phyloP scores from a whole-genome alignment of 2,329 filamentous ascomycete species.

The Huntiella moniliformis region DNA sequence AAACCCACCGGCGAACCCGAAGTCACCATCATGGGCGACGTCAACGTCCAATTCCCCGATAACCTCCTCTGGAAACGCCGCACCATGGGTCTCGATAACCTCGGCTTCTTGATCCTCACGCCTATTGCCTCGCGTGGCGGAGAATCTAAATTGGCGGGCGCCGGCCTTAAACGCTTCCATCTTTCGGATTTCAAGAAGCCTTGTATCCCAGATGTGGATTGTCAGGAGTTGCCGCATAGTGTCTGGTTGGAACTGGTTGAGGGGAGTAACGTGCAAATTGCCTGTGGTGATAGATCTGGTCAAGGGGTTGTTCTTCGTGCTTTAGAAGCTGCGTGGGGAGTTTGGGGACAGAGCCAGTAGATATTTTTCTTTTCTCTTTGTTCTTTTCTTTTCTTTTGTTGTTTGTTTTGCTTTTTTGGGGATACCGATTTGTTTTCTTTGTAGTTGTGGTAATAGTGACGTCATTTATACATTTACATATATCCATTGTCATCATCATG shows the following conservation, averaged over 20 bases:
- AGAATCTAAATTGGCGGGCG: slow-evolving; percentile 32
- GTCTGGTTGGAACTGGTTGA: slow-evolving; percentile 42
- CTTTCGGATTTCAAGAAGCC: slow-evolving; percentile 66
- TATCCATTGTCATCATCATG: not conserved
- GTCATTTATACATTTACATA: slow-evolving; percentile 1
- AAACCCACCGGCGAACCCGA: slow-evolving; percentile 20
- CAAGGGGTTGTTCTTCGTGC: slow-evolving; percentile 34
- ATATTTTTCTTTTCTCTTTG: not conserved
- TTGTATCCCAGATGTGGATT: slow-evolving; percentile 71
- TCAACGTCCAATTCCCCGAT: slow-evolving; percentile 95
- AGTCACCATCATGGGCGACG: slow-evolving; percentile 60
- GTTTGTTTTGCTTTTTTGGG: not conserved
- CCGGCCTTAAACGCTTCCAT: slow-evolving; percentile 56
- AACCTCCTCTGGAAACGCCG: slow-evolving; percentile 92
- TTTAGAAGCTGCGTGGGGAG: slow-evolving; percentile 22
- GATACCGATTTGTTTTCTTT: slow-evolving; percentile 7
- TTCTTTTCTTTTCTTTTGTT: not conserved
- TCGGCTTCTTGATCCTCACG: slow-evolving; percentile 67
- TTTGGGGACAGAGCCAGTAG: not conserved
- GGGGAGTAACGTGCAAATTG: slow-evolving; percentile 42
- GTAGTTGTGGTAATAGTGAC: slow-evolving; percentile 14
- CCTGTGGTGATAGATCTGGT: slow-evolving; percentile 41
- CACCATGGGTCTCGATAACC: slow-evolving; percentile 65
- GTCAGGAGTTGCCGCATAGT: slow-evolving; percentile 84
- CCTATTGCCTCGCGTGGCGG: slow-evolving; percentile 29